Percentiles rank a stretch among this genome's conserved stretches.
Conservation (phyloP, 768 basidiomycete species). For the Pulveroboletus sp. region DNA sequence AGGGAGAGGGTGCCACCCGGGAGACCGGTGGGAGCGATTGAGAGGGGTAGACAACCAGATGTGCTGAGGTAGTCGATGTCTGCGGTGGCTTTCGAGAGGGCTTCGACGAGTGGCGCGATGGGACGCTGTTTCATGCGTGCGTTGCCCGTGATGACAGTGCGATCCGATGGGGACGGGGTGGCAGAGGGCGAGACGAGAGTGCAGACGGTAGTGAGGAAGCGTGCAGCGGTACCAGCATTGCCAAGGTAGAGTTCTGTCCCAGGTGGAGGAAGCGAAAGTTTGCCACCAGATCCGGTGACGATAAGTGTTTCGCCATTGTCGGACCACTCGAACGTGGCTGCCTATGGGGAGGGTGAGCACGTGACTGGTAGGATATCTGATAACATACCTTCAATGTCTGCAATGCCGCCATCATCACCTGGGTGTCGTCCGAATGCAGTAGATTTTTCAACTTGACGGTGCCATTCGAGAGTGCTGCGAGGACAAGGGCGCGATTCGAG, state of each 20-base stretch:
- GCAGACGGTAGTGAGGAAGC: conserved; percentile 96
- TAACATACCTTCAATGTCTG: conserved; percentile 69
- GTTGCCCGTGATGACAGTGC: conserved; percentile 91
- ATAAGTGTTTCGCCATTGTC: conserved; percentile 94
- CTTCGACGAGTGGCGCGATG: conserved; percentile 90
- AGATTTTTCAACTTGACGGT: conserved; percentile 86
- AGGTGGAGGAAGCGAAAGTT: conserved; percentile 66
- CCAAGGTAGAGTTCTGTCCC: conserved; percentile 92
- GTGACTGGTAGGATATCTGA: not conserved
- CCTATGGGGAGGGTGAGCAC: conserved; percentile 40
- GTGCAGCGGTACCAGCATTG: conserved; percentile 96
- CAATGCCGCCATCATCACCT: conserved; percentile 97
- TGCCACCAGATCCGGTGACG: conserved; percentile 82
- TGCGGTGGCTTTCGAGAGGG: conserved; percentile 77
- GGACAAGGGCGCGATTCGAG: conserved; percentile 88
- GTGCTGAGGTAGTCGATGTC: conserved; percentile 73
- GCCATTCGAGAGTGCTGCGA: conserved; percentile 87
- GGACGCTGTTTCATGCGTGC: conserved; percentile 99
- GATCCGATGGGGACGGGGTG: conserved; percentile 33
- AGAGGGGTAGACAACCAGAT: conserved; percentile 81
- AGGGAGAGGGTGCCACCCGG: conserved; percentile 79
- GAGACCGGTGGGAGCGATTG: conserved; percentile 79
- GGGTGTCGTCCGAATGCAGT: conserved; percentile 95
- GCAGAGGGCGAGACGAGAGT: conserved; percentile 63
- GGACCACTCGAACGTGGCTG: conserved; percentile 91